These are phyloP conservation scores for Talaromyces verruculosus DNA, from an alignment of 2,329 filamentous ascomycete species.

Conservation along the genomic window DNA sequence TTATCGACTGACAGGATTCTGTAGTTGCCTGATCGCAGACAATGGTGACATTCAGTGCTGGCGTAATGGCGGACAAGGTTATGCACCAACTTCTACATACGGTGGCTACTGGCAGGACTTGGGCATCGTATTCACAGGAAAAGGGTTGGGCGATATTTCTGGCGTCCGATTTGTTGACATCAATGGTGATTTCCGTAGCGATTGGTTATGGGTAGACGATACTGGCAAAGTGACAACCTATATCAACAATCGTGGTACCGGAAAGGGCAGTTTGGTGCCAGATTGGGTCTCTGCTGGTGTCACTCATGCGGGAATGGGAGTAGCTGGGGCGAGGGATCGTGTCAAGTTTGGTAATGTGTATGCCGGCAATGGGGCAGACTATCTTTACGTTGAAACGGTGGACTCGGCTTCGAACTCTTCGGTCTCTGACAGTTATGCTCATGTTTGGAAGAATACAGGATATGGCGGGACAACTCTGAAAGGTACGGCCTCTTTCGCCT, in stretches of 20 bases:
- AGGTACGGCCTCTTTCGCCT: neutral
- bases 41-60: constrained; percentile 6
- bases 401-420: neutral
- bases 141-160: neutral
- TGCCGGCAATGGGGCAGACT: neutral
- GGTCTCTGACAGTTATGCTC: neutral
- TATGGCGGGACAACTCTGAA: neutral
- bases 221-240: constrained; percentile 11
- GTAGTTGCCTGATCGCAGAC: neutral
- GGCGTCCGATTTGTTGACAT: constrained; percentile 27
- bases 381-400: neutral
- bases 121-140: neutral
- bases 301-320: neutral
- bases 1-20: neutral
- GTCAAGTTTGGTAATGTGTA: neutral
- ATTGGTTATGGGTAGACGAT: constrained; percentile 26
- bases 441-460: neutral
- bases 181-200: constrained; percentile 28
- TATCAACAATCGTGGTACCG: neutral
- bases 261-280: neutral
- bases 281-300: neutral
- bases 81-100: neutral
- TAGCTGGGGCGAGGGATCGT: neutral
- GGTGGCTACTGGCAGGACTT: constrained; percentile 3
- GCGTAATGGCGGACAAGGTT: neutral